Conservation (phyloP, 2,329 filamentous ascomycete genomes). For the Gnomoniopsis sp. region DNA sequence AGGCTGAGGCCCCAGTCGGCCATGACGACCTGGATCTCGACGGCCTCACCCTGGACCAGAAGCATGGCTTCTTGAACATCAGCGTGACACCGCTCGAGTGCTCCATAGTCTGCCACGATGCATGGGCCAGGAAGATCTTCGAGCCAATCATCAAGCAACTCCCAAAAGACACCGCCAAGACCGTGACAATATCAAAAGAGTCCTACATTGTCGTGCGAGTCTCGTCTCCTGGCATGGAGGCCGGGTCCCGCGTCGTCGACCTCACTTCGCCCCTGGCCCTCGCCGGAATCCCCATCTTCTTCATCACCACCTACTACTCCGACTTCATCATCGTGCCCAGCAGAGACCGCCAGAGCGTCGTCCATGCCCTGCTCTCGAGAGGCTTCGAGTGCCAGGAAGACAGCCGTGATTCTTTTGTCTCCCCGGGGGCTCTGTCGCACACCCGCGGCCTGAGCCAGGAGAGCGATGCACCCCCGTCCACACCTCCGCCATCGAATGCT, state of each 20-base stretch:
- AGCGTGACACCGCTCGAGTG: slow-evolving; percentile 90
- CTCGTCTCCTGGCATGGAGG: slow-evolving; percentile 84
- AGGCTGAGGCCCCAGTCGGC: slow-evolving; percentile 34
- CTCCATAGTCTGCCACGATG: slow-evolving; percentile 81
- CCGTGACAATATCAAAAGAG: slow-evolving; percentile 74
- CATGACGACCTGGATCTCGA: slow-evolving; percentile 35
- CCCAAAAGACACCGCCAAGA: slow-evolving; percentile 45
- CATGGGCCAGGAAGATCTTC: slow-evolving; percentile 73
- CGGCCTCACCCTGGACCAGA: slow-evolving; percentile 47
- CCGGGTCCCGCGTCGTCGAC: slow-evolving; percentile 86
- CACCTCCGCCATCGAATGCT: slow-evolving; percentile 74
- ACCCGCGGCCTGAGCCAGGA: slow-evolving; percentile 29
- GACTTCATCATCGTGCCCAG: slow-evolving; percentile 92
- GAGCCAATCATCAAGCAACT: slow-evolving; percentile 65
- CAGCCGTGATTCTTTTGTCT: slow-evolving; percentile 64
- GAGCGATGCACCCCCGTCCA: slow-evolving; percentile 47
- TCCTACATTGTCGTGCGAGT: slow-evolving; percentile 88
- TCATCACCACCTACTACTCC: slow-evolving; percentile 97
- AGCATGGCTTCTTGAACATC: slow-evolving; percentile 86
- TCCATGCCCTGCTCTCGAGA: slow-evolving; percentile 70
- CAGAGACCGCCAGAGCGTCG: slow-evolving; percentile 70
- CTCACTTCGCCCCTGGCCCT: slow-evolving; percentile 86
- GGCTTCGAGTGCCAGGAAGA: slow-evolving; percentile 80
- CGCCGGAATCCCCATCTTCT: slow-evolving; percentile 94
- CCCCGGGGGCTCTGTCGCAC: slow-evolving; percentile 39